Evolutionary conservation across 495 filamentous ascomycete genomes (phyloP).

Genomic region (Chaetomidium leptoderma): DNA sequence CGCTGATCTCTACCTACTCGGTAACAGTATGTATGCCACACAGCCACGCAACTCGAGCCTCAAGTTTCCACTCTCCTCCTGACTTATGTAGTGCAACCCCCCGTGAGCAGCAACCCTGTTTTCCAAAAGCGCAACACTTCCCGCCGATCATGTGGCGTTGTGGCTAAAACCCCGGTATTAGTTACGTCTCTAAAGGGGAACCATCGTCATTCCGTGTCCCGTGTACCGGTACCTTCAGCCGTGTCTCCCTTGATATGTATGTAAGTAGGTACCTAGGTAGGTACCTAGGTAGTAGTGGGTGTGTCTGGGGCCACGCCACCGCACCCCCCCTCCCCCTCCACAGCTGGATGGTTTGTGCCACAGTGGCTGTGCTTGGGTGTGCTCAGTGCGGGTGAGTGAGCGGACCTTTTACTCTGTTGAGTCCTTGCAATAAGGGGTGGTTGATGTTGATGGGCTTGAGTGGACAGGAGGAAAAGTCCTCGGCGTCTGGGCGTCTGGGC

Average conservation of each 20-base stretch:
- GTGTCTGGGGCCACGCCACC: neutral
- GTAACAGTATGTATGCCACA: too few relatives aligned
- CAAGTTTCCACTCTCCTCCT: too few relatives aligned
- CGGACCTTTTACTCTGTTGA: too few relatives aligned
- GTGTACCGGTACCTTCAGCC: too few relatives aligned
- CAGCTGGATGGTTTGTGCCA: neutral
- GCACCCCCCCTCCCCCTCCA: neutral
- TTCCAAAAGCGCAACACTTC: neutral
- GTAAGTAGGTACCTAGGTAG: too few relatives aligned
- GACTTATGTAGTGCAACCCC: neutral
- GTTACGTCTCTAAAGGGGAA: too few relatives aligned
- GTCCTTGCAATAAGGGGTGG: neutral
- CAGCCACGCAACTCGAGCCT: too few relatives aligned
- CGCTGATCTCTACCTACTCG: too few relatives aligned
- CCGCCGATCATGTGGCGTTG: slow-evolving; percentile 7
- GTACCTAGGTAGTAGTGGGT: neutral
- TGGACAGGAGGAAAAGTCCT: neutral
- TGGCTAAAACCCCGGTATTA: neutral
- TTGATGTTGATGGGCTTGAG: neutral
- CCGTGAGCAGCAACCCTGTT: neutral
- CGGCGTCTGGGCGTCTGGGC: neutral
- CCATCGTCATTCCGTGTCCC: too few relatives aligned
- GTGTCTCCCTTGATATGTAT: too few relatives aligned
- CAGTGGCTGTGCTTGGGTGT: neutral
- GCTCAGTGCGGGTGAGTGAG: neutral